A percentile compares a stretch with the other conserved stretches of the same genome.
Evolutionary conservation across 2,329 filamentous ascomycete species (phyloP).

Genomic region (Harringtonia lauricola): DNA sequence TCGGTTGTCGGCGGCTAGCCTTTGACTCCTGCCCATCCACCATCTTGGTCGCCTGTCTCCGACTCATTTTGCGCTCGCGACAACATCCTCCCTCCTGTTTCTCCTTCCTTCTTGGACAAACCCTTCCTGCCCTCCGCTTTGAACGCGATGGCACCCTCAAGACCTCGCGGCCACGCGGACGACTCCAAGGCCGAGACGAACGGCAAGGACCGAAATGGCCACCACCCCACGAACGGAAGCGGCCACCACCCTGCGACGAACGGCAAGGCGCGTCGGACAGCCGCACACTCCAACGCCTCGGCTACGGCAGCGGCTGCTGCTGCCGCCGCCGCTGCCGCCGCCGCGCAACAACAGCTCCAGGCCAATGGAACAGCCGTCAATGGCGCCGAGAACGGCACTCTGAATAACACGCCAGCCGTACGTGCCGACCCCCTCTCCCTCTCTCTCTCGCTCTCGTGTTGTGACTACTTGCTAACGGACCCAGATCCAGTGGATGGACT

Average conservation of each 20-base stretch:
- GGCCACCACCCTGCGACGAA: slow-evolving; percentile 25
- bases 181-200: slow-evolving; percentile 30
- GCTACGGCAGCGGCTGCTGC: slow-evolving; percentile 16
- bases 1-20: background rate
- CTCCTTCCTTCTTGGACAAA: background rate
- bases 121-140: background rate
- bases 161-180: slow-evolving; percentile 3
- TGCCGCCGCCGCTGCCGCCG: slow-evolving; percentile 13
- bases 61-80: too few relatives aligned
- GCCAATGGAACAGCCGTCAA: background rate
- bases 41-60: background rate
- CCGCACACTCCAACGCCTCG: slow-evolving; percentile 35
- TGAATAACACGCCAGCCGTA: background rate
- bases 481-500: slow-evolving; percentile 55
- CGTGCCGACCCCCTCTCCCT: background rate
- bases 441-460: background rate
- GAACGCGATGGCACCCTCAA: background rate
- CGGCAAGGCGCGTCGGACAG: slow-evolving; percentile 41
- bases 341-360: slow-evolving; percentile 5
- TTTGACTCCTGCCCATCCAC: slow-evolving; percentile 10
- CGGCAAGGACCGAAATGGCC: slow-evolving; percentile 30
- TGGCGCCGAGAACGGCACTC: background rate
- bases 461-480: background rate
- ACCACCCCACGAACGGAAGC: slow-evolving; percentile 8
- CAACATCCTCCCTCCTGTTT: too few relatives aligned